Percentiles rank a stretch among this genome's conserved stretches.
Evolutionary conservation across 192 early-diverging fungal species (phyloP).

Genomic region (Linnemannia zychae): DNA sequence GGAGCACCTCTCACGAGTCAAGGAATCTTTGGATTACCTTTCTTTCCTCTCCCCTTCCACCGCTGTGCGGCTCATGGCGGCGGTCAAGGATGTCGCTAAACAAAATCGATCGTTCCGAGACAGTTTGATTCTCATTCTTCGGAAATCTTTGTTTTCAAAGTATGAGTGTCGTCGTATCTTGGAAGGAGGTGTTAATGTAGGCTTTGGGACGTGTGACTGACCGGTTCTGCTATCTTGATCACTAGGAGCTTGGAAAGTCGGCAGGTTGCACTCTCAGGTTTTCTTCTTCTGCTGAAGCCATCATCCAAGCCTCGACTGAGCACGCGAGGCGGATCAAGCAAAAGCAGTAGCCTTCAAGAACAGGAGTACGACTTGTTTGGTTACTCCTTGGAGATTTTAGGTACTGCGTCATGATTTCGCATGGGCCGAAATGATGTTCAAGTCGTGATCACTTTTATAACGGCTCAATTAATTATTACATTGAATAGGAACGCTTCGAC

Average conservation of each 20-base stretch:
- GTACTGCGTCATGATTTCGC: conserved; percentile 17
- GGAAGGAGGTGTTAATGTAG: background rate
- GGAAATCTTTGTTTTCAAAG: conserved; percentile 79
- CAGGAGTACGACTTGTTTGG: conserved; percentile 26
- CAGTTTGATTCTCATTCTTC: conserved; percentile 75
- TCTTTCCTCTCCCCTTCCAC: conserved; percentile 66
- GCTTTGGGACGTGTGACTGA: background rate
- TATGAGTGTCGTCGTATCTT: conserved; percentile 9
- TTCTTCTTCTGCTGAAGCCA: conserved; percentile 66
- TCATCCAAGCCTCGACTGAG: conserved; percentile 30
- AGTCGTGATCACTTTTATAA: background rate
- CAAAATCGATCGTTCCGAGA: conserved; percentile 68
- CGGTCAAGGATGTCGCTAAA: conserved; percentile 67
- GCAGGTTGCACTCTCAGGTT: conserved; percentile 70
- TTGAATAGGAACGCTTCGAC: conserved; percentile 69
- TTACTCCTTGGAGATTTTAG: conserved; percentile 62
- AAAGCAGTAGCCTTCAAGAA: background rate
- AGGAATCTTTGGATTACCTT: conserved; percentile 76
- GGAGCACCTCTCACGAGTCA: conserved; percentile 61
- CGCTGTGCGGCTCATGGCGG: conserved; percentile 67
- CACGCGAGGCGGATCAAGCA: conserved; percentile 18
- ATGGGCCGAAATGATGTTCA: background rate
- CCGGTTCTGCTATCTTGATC: background rate
- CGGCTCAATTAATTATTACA: conserved; percentile 32
- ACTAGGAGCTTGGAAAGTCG: conserved; percentile 64